These are phyloP conservation scores for Nevesoporus exiguus DNA, from an alignment of 768 basidiomycete species.

Conservation along the genomic window DNA sequence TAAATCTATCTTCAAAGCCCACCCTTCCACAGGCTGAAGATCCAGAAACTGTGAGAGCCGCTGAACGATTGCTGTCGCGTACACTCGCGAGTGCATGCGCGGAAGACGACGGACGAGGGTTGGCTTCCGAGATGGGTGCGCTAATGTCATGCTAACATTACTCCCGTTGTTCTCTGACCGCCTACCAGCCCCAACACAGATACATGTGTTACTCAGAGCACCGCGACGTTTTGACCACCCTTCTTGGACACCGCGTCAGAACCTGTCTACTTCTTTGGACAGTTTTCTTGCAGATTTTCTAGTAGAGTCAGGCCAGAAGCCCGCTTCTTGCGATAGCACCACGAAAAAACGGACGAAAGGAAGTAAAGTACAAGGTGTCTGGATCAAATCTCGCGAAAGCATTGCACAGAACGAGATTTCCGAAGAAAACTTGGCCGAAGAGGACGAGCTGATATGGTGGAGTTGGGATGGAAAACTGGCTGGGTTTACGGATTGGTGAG, in stretches of 20 bases:
- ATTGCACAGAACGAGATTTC: background rate
- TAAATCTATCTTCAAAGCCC: background rate
- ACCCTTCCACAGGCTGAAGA: conserved; percentile 25
- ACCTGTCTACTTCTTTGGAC: conserved; percentile 37
- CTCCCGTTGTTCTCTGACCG: background rate
- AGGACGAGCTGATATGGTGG: conserved; percentile 53
- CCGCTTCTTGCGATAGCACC: conserved; percentile 14
- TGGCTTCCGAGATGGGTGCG: conserved; percentile 42
- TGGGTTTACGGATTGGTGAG: conserved; percentile 47
- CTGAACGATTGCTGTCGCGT: conserved; percentile 43
- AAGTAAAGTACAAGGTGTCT: conserved; percentile 38
- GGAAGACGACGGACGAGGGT: conserved; percentile 37
- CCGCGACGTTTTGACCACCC: conserved; percentile 47
- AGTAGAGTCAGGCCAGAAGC: conserved; percentile 18
- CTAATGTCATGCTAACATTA: background rate
- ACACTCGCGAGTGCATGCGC: conserved; percentile 43
- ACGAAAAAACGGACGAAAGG: conserved; percentile 28
- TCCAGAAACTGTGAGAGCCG: conserved; percentile 32
- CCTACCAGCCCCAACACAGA: conserved; percentile 43
- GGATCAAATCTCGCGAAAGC: conserved; percentile 31
- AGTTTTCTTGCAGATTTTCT: conserved; percentile 27
- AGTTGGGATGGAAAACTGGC: conserved; percentile 46
- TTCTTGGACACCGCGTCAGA: conserved; percentile 47
- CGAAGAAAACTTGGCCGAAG: conserved; percentile 31
- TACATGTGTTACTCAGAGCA: conserved; percentile 44